Evolutionary conservation across 2,329 filamentous ascomycete genomes (phyloP).

Genomic region (Fusarium duplospermum): DNA sequence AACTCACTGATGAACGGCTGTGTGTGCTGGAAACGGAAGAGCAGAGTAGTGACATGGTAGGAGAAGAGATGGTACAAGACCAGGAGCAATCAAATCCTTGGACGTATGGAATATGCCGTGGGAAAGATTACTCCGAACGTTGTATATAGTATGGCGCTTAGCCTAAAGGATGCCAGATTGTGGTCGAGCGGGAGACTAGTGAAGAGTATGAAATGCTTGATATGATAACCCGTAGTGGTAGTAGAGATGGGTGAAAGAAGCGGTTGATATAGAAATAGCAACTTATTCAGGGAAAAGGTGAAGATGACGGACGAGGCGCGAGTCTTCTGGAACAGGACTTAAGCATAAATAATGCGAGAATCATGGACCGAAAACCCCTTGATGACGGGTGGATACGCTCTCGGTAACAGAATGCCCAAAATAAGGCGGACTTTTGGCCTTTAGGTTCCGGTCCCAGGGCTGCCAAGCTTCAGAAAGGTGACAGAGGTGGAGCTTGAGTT

Average conservation of each 20-base stretch:
- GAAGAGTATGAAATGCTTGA: background rate
- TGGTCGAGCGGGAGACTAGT: too few species aligned
- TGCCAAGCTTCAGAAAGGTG: background rate
- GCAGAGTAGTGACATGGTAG: background rate
- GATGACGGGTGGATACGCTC: background rate
- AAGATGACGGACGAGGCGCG: background rate
- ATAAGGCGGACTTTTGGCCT: background rate
- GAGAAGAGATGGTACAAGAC: background rate
- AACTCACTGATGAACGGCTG: background rate
- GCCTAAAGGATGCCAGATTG: background rate
- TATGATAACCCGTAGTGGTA: background rate
- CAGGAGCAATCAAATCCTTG: background rate
- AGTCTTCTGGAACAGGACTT: background rate
- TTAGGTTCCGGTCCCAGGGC: background rate
- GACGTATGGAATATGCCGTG: background rate
- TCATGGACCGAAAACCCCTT: background rate
- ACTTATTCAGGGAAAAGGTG: background rate
- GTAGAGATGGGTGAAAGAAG: background rate
- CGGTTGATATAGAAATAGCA: background rate
- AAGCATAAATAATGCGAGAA: conserved; percentile 1
- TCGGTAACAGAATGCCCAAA: background rate
- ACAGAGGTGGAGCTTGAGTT: background rate
- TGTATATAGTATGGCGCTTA: background rate
- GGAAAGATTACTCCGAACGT: background rate
- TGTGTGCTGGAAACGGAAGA: background rate